A percentile compares a stretch with the other conserved stretches of the same genome.
Evolutionary conservation across 495 filamentous ascomycete genomes (phyloP).

Genomic region (Astrothelium macrocarpum): DNA sequence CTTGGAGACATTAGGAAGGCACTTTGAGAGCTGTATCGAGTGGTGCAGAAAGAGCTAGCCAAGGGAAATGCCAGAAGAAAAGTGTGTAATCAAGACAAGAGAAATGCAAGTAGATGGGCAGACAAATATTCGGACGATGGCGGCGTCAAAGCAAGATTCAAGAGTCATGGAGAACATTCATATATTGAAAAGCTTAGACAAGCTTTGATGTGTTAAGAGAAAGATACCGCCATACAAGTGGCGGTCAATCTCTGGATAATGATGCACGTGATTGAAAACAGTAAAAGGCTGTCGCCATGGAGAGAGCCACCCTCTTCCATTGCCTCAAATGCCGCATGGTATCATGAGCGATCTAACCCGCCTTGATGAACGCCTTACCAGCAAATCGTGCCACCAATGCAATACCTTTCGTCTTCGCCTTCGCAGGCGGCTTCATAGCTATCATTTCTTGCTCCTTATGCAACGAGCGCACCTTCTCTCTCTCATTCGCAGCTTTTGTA

Average conservation of each 20-base stretch:
- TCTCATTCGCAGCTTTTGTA: background rate
- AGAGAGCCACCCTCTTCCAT: background rate
- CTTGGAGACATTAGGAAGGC: too few relatives aligned
- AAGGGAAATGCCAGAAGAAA: too few relatives aligned
- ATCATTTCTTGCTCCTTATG: background rate
- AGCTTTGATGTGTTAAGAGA: background rate
- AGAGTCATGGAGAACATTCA: too few relatives aligned
- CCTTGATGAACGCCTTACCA: conserved; percentile 1
- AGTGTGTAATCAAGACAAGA: too few relatives aligned
- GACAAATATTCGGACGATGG: too few relatives aligned
- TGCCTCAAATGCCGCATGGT: background rate
- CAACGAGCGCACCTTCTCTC: background rate
- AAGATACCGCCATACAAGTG: background rate
- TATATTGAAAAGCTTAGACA: background rate
- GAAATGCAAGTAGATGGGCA: too few relatives aligned
- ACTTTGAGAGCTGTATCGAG: too few relatives aligned
- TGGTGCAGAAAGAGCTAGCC: too few relatives aligned
- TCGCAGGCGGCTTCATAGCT: background rate
- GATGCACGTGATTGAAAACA: background rate
- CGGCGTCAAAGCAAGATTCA: too few relatives aligned
- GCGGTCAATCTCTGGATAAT: background rate
- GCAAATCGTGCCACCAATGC: background rate
- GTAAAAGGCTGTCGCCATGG: background rate
- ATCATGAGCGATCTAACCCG: background rate
- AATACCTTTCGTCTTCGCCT: background rate